Evolutionary conservation across 345 rosid species (phyloP).

Genomic region (Adansonia digitata): DNA sequence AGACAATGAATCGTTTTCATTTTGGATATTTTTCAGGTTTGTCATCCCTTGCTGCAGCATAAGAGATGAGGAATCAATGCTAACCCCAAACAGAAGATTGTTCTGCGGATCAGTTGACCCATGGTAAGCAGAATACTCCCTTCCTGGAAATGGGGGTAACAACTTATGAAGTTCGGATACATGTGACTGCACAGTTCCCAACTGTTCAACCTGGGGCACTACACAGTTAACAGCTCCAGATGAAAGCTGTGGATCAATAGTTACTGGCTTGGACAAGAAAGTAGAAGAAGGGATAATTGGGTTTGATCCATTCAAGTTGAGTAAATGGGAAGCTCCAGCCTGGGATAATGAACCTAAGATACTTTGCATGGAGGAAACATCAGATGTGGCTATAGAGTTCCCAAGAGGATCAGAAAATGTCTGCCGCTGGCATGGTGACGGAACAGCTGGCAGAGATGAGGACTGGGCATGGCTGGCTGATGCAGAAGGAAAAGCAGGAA

Average conservation of each 20-base stretch:
- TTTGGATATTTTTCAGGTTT: constrained; percentile 58
- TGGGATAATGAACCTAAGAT: constrained; percentile 63
- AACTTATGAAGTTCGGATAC: constrained; percentile 34
- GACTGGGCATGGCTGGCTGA: constrained; percentile 53
- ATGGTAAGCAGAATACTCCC: constrained; percentile 73
- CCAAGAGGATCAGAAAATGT: constrained; percentile 71
- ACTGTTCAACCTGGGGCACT: constrained; percentile 50
- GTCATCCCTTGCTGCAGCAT: constrained; percentile 74
- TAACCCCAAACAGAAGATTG: constrained; percentile 87
- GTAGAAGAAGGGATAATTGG: constrained; percentile 52
- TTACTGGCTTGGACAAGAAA: constrained; percentile 77
- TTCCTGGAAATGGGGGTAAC: constrained; percentile 75
- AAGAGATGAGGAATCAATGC: constrained; percentile 76
- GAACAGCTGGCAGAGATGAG: constrained; percentile 42
- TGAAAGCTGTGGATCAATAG: constrained; percentile 55
- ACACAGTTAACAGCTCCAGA: constrained; percentile 47
- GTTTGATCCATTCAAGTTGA: constrained; percentile 55
- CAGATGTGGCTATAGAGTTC: constrained; percentile 39
- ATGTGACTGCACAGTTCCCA: constrained; percentile 53
- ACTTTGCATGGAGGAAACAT: constrained; percentile 65
- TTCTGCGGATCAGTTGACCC: constrained; percentile 68
- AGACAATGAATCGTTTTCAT: constrained; percentile 54
- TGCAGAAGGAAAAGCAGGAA: constrained; percentile 51
- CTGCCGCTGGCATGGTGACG: constrained; percentile 61
- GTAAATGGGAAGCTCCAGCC: constrained; percentile 61